Evolutionary conservation across 495 filamentous ascomycete species (phyloP), one percentile per base, ranked within the genome.

Genomic region (Choiromyces venosus): DNA sequence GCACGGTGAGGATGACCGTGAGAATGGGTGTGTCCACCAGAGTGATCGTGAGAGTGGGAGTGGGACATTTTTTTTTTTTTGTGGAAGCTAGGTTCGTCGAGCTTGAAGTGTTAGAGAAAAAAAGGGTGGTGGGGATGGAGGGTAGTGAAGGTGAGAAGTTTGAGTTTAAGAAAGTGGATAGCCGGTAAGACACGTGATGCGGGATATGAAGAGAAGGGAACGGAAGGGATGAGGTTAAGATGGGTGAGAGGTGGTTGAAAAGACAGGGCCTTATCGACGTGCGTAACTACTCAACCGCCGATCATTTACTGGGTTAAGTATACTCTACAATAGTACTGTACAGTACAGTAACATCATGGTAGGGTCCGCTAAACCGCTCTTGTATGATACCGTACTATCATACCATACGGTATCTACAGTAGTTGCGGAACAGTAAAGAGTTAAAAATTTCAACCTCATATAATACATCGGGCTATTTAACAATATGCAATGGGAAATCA

Each of bases 1-100:
- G n/a, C n/a, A n/a, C n/a, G n/a, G 83, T 93, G 91, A 36, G 83
- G 82, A 76, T 86, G 84, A 70, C 79, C 83, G 42, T 84, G 82
- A 70, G 73, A 72, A 69, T 83, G 82, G 42, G 73, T 9, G n/a
- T 52, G 21, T n/a, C 46, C 46, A 6, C 21, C 46, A 2, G 21
- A 9, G n/a, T 12, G 46, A 9, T 52, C 46, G 25, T 56, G 46
- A 4, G 52, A 29, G 52, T 61, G 46, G 12, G 52, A 29, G 52
- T 61, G 52, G 12, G 52, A 16, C 52, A 61, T 61, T 33, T 61
- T 33, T 56, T 6, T 29, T 0, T 29, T 29, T 52, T 2, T n/a
- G 52, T 14, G 33, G 25, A 61, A 61, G 52, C 12, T 33, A 33
- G 52, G 25, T 33, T 33, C 16, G 25, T 33, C 18, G 52, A 33